A percentile compares a stretch with the other conserved stretches of the same genome.
Evolutionary conservation across 2,329 filamentous ascomycete species (phyloP).

Genomic region (Aspergillus fischeri): DNA sequence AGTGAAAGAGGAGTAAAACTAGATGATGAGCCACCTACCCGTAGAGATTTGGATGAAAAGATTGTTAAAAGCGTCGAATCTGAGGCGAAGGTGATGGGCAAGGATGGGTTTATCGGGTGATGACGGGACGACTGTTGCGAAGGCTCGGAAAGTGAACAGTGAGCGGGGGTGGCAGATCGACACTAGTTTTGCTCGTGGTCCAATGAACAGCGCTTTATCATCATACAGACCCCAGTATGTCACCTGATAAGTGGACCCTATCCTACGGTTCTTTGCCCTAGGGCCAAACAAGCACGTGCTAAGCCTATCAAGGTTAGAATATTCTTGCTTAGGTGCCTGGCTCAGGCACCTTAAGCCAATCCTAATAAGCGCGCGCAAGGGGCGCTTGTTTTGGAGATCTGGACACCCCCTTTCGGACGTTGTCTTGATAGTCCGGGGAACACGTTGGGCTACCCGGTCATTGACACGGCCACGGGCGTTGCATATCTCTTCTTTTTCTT

Average conservation of each 20-base stretch:
- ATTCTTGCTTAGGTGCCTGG: neutral
- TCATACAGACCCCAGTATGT: neutral
- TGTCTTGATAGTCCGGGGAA: slow-evolving; percentile 26
- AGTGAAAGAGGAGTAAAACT: neutral
- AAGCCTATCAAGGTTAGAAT: slow-evolving; percentile 7
- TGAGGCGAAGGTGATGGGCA: slow-evolving; percentile 6
- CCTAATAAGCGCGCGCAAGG: slow-evolving; percentile 35
- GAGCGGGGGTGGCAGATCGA: slow-evolving; percentile 9
- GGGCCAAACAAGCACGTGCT: neutral
- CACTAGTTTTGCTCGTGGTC: neutral
- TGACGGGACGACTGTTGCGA: slow-evolving; percentile 3
- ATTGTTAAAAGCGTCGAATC: slow-evolving; percentile 1
- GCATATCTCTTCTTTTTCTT: slow-evolving; percentile 6
- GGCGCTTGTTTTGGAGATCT: slow-evolving; percentile 31
- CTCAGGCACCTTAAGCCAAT: slow-evolving; percentile 16
- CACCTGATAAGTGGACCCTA: neutral
- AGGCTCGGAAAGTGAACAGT: slow-evolving; percentile 6
- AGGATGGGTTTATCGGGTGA: slow-evolving; percentile 12
- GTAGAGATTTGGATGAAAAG: neutral
- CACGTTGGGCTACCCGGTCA: slow-evolving; percentile 12
- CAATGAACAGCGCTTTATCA: neutral
- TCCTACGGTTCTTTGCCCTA: neutral
- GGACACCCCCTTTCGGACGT: slow-evolving; percentile 29
- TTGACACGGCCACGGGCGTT: slow-evolving; percentile 9
- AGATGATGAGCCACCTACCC: neutral